Evolutionary conservation across 768 basidiomycete species (phyloP).

Genomic region (Leccinum obscurum): DNA sequence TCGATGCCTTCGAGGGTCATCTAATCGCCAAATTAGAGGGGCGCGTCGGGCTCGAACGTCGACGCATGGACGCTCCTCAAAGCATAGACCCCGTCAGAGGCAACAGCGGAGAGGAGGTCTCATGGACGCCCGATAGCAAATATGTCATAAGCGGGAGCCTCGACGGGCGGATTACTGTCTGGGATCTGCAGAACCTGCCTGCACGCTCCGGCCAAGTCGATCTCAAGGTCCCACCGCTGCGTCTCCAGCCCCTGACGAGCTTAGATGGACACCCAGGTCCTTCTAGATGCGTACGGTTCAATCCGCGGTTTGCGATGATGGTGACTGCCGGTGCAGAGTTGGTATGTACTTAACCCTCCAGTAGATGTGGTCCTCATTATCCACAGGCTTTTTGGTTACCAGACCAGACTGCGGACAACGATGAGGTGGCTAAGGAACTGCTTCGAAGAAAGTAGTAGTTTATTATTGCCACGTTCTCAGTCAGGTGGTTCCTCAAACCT

Average conservation of each 20-base stretch:
- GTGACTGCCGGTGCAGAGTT: conserved; percentile 80
- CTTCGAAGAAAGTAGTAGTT: conserved; percentile 49
- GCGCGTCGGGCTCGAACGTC: conserved; percentile 78
- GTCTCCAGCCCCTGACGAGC: conserved; percentile 47
- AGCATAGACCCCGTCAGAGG: conserved; percentile 73
- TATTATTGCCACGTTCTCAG: background rate
- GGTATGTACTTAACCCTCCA: conserved; percentile 44
- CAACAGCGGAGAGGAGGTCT: conserved; percentile 89
- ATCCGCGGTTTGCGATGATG: conserved; percentile 89
- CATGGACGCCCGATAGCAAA: conserved; percentile 94
- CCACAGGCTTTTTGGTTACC: conserved; percentile 64
- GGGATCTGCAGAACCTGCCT: conserved; percentile 78
- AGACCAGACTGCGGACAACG: conserved; percentile 64
- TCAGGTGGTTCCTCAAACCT: background rate
- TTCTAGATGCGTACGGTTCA: conserved; percentile 84
- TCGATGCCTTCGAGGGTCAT: conserved; percentile 88
- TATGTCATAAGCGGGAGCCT: conserved; percentile 84
- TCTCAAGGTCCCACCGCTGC: conserved; percentile 49
- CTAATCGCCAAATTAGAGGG: conserved; percentile 86
- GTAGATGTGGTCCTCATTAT: conserved; percentile 18
- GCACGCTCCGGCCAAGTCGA: conserved; percentile 52
- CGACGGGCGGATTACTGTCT: conserved; percentile 82
- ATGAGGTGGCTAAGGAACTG: conserved; percentile 70
- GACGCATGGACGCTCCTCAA: conserved; percentile 46
- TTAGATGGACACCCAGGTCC: conserved; percentile 85